phyloP scores from a whole-genome alignment of 352 stramenopile genomes.

The Pythium utonaiense region DNA sequence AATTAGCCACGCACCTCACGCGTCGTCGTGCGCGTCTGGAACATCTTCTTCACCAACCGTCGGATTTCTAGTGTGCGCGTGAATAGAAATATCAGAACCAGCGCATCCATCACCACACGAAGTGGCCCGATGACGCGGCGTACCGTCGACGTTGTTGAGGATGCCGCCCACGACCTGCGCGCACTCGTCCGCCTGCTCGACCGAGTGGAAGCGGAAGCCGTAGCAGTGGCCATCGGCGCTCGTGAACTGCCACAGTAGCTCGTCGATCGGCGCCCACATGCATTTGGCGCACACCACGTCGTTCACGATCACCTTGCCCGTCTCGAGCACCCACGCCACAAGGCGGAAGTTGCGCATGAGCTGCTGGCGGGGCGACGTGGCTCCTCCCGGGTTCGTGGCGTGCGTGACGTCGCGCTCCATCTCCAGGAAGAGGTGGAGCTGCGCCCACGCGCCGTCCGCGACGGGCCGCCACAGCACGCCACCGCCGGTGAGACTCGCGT shows the following conservation, averaged over 20 bases:
- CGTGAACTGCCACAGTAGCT: constrained; percentile 39
- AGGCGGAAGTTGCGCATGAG: constrained; percentile 42
- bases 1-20: constrained; percentile 19
- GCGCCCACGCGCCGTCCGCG: constrained; percentile 40
- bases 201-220: constrained; percentile 46
- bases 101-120: too few relatives aligned
- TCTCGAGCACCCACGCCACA: constrained; percentile 56
- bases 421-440: constrained; percentile 55
- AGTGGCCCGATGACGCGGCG: too few relatives aligned
- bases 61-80: constrained; percentile 17
- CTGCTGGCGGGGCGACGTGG: constrained; percentile 4
- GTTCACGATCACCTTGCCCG: constrained; percentile 50
- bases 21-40: constrained; percentile 25
- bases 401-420: constrained; percentile 28
- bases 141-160: constrained; percentile 42
- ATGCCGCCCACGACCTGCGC: constrained; percentile 45
- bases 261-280: constrained; percentile 38
- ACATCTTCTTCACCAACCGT: constrained; percentile 27
- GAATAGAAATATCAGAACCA: too few relatives aligned
- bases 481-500: neutral
- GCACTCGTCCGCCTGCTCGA: constrained; percentile 40
- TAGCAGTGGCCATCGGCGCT: constrained; percentile 35
- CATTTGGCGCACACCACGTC: constrained; percentile 37
- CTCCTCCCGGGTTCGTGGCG: neutral
- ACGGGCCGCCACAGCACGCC: constrained; percentile 34